Conservation (phyloP, 495 filamentous ascomycete species). For the Podospora anserina region DNA sequence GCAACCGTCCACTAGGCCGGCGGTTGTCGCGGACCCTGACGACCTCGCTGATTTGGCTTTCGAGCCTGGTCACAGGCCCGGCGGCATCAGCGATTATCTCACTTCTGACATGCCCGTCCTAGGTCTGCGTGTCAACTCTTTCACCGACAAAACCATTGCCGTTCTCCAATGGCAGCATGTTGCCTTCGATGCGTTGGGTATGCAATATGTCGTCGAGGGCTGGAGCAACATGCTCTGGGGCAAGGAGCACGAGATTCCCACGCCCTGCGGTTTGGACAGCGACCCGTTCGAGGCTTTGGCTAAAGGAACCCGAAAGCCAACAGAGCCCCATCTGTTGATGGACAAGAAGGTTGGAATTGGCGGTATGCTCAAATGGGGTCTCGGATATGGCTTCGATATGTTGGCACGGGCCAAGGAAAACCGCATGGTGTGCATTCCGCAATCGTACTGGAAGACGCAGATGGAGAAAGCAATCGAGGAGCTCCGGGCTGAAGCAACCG, state of each 20-base stretch:
- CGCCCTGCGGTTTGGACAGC: slow-evolving; percentile 19
- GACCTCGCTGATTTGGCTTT: slow-evolving; percentile 26
- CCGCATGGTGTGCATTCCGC: slow-evolving; percentile 37
- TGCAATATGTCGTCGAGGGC: slow-evolving; percentile 24
- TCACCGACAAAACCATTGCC: slow-evolving; percentile 32
- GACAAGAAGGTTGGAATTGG: slow-evolving; percentile 23
- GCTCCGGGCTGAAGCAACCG: slow-evolving; percentile 29
- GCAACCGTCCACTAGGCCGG: slow-evolving; percentile 18
- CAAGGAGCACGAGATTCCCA: slow-evolving; percentile 22
- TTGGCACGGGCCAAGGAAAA: slow-evolving; percentile 34
- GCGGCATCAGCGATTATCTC: slow-evolving; percentile 27
- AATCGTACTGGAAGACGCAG: slow-evolving; percentile 22
- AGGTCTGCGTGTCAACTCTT: slow-evolving; percentile 32
- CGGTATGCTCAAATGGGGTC: slow-evolving; percentile 30
- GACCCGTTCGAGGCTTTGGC: slow-evolving; percentile 23
- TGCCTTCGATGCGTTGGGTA: slow-evolving; percentile 29
- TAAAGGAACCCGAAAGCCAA: slow-evolving; percentile 10
- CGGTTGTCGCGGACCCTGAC: slow-evolving; percentile 27
- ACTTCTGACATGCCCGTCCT: slow-evolving; percentile 21
- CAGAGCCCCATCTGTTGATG: slow-evolving; percentile 20
- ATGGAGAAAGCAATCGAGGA: slow-evolving; percentile 25
- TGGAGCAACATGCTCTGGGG: slow-evolving; percentile 28
- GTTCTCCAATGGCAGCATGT: slow-evolving; percentile 37
- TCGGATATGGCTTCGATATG: slow-evolving; percentile 28
- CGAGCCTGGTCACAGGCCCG: slow-evolving; percentile 25